A percentile compares a stretch with the other conserved stretches of the same genome.
Evolutionary conservation across 2,329 filamentous ascomycete genomes (phyloP).

Genomic region (Fusarium secorum): DNA sequence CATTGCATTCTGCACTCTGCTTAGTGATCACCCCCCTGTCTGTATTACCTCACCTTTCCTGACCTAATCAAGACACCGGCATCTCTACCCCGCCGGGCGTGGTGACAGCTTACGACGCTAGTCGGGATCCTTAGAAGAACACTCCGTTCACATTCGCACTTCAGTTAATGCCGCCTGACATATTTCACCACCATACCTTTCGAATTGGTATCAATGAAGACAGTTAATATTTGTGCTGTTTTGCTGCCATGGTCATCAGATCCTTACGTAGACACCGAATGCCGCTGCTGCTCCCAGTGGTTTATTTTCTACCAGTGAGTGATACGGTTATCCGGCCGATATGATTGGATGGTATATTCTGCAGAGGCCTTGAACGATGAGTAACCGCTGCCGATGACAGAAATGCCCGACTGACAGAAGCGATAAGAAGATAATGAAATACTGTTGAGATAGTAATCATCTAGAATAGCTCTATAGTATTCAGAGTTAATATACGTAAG

Average conservation of each 20-base stretch:
- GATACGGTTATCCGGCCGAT: accelerated
- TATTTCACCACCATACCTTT: no score
- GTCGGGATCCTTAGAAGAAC: not conserved
- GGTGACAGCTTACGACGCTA: not conserved
- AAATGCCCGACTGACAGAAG: not conserved
- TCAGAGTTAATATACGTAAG: accelerated
- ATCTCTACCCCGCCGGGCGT: not conserved
- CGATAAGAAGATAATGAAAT: accelerated
- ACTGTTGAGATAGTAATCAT: not conserved
- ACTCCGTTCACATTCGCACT: not conserved
- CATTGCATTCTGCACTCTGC: not conserved
- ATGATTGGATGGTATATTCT: accelerated
- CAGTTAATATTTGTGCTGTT: accelerated
- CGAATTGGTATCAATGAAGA: accelerated
- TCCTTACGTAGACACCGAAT: accelerated
- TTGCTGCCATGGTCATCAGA: not conserved
- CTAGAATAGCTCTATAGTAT: accelerated
- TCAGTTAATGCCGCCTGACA: not conserved
- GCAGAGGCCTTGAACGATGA: not conserved
- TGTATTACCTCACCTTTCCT: not conserved
- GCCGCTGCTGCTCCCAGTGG: accelerated
- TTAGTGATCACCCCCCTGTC: not conserved
- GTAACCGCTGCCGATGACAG: not conserved
- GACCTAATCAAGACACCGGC: not conserved
- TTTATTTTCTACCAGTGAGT: not conserved